Percentiles rank a stretch among this genome's conserved stretches.
Conservation (phyloP, 2,329 filamentous ascomycete genomes). For the Capronia americana region DNA sequence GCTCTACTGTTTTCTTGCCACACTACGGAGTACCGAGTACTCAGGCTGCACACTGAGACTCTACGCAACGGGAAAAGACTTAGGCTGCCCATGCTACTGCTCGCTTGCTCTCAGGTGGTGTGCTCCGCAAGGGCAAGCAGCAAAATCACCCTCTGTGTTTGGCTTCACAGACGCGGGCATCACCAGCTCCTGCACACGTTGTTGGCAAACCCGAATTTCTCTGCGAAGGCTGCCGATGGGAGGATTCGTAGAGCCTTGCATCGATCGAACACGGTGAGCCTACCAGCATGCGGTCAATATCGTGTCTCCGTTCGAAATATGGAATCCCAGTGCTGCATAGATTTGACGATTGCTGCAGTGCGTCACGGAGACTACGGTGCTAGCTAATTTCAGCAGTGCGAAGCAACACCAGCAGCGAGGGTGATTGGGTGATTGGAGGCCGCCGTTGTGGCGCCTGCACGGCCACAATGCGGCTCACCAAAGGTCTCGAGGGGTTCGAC, state of each 20-base stretch:
- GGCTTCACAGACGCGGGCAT: neutral
- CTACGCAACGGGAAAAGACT: neutral
- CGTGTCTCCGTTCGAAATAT: neutral
- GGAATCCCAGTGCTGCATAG: neutral
- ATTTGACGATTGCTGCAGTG: neutral
- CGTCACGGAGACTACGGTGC: neutral
- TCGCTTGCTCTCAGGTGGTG: neutral
- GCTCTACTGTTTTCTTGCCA: neutral
- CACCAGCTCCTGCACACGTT: neutral
- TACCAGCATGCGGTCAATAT: neutral
- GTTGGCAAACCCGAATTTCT: neutral
- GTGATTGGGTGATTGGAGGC: slow-evolving; percentile 4
- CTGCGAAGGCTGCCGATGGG: neutral
- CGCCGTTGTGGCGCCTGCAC: slow-evolving; percentile 4
- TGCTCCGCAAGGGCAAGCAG: neutral
- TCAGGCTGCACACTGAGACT: neutral
- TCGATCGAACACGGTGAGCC: neutral
- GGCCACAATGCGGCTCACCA: slow-evolving; percentile 11
- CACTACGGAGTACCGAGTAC: neutral
- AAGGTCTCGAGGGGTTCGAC: slow-evolving; percentile 3
- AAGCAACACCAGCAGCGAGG: neutral
- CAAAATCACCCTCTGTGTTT: neutral
- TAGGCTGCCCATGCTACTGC: neutral
- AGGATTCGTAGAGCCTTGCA: neutral
- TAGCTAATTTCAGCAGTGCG: neutral